Evolutionary conservation across 345 rosid species (phyloP), one percentile per base, ranked within the genome.

Genomic region (Excoecaria cochinchinensis): DNA sequence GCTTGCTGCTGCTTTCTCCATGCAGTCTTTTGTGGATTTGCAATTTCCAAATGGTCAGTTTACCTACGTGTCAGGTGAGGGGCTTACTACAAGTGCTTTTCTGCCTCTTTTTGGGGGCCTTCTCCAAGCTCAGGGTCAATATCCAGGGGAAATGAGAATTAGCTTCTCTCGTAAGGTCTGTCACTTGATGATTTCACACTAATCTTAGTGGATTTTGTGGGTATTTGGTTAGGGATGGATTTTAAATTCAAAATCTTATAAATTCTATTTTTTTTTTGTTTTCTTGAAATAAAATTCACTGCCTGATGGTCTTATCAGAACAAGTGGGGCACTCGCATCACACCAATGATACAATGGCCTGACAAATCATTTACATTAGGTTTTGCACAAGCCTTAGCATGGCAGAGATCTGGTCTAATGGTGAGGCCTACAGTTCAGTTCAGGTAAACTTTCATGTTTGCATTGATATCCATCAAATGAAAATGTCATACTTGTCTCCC

Each of bases 111-210:
- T 88, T 50, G 97, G 97, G 0, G 97, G 97, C 65, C 94, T 95
- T 83, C 97, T 95, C 79, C 98, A 95, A 89, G 97, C 93, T 2
- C 92, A 95, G 78, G 99, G 99, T 77, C 97, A 90, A 87, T 91
- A 90, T 87, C 99, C 99, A 10, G 99, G 99, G 13, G 99, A 92
- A 85, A 95, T 95, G 99, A 89, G 92, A 80, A 88, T 86, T 76
- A 95, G 99, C 86, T 95, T 83, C 82, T 91, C 97, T 69, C 84
- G 83, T 79, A 95, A 92, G 97, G 99, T 95, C 50, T 76, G 72
- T 71, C 38, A 5, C 47, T 61, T 9, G 47, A 8, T 38, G 67
- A n/a, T 12, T 51, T 42, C 24, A 40, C 31, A 53, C 6, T 57
- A 36, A 53, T 48, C 17, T 60, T 61, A 1, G 39, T n/a, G 21